Base-by-base conservation (phyloP, 495 filamentous ascomycete genomes). In the Penicillium egyptiacum region DNA sequence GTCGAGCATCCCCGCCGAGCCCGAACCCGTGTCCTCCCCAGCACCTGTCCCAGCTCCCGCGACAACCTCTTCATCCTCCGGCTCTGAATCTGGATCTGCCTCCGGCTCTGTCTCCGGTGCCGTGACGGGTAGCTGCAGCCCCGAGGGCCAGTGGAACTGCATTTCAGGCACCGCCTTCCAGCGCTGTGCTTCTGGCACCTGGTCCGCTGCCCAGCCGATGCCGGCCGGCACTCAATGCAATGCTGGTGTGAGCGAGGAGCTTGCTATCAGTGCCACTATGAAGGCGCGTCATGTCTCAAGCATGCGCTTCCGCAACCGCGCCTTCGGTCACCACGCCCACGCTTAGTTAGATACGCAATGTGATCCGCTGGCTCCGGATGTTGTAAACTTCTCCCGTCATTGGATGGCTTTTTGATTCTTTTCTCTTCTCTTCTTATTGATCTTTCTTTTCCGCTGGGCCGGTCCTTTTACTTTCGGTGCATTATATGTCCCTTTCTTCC, bases 141-240 rank as follows among this genome's bases (percentile, higher is more conserved):
- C 58, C 4, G 73, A 77, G 46, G 75, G 74, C 51, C 63, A 68
- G 41, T 89, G 85, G 85, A 86, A 88, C 74, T 90, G 87, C 67
- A 75, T 88, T 33, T 73, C 64, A 26, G 86, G 86, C 51, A 74
- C 68, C 8, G 74, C 77, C 16, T 90, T 78, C 70, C 75, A 78
- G 58, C 77, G 86, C 58, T 90, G 87, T 58, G 86, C 85, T 11
- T 78, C 72, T 23, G 86, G 87, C 7, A 53, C 66, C 31, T 89
- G 86, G 87, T 80, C 83, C 10, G 63, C 55, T 7, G 52, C 72
- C 22, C 75, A 83, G 52, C 62, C 71, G 31, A 71, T 88, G 74
- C 79, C 86, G 0, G 63, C 76, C 0, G 87, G 87, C 47, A 88
- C 83, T 4, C 63, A 67, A 31, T 90, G 87, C 72, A 78, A 60